Evolutionary conservation across 345 rosid genomes (phyloP).

Genomic region (Gossypium bickii): DNA sequence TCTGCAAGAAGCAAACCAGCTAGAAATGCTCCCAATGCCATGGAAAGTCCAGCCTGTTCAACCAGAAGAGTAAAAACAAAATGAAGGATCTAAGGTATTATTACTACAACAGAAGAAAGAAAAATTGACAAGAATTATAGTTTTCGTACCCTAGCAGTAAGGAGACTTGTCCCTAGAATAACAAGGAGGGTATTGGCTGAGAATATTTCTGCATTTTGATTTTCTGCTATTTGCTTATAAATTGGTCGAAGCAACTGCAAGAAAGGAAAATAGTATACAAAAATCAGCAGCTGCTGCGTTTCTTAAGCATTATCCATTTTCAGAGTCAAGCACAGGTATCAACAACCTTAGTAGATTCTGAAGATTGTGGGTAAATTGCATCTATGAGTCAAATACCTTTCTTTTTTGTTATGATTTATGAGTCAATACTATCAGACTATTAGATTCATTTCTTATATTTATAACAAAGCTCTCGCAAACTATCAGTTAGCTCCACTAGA

Average conservation of each 20-base stretch:
- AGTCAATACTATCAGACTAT: not conserved
- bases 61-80: constrained; percentile 16
- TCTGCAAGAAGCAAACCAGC: constrained; percentile 99
- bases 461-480: constrained; percentile 4
- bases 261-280: constrained; percentile 6
- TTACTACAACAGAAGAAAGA: not conserved
- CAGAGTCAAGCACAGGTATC: constrained; percentile 1
- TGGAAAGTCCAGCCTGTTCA: constrained; percentile 96
- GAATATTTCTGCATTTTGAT: constrained; percentile 97
- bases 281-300: constrained; percentile 9
- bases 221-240: constrained; percentile 95
- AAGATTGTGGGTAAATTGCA: not conserved
- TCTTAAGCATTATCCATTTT: constrained; percentile 3
- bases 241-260: constrained; percentile 96
- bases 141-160: constrained; percentile 87
- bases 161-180: constrained; percentile 95
- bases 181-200: constrained; percentile 97
- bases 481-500: not conserved
- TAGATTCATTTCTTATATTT: not conserved
- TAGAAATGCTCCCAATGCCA: constrained; percentile 98
- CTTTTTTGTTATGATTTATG: too few species aligned
- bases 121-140: constrained; percentile 21
- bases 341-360: not conserved
- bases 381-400: not conserved
- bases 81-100: constrained; percentile 7